These are phyloP conservation scores for Suillus paluster DNA, from an alignment of 768 basidiomycete species.

Conservation along the genomic window DNA sequence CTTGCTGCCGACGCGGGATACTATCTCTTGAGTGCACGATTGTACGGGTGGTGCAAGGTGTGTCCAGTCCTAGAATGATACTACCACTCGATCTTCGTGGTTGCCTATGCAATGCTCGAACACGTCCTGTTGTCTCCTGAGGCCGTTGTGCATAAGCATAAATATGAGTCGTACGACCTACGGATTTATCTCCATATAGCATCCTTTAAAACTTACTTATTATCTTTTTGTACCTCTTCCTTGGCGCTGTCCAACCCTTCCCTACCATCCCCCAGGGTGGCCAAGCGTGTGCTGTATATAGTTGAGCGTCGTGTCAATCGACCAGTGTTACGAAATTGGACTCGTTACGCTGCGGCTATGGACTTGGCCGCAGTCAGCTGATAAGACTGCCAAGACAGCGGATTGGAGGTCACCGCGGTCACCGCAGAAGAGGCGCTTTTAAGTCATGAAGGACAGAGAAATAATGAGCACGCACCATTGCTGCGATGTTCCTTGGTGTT, in stretches of 20 bases:
- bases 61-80: too few relatives aligned
- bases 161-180: not conserved
- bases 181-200: not conserved
- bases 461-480: not conserved
- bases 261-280: not conserved
- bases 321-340: too few relatives aligned
- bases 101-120: not conserved
- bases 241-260: not conserved
- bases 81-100: not conserved
- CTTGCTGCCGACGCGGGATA: too few relatives aligned
- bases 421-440: not conserved
- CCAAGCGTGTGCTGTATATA: too few relatives aligned
- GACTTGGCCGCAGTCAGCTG: not conserved
- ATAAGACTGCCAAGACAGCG: not conserved
- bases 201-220: not conserved
- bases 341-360: not conserved
- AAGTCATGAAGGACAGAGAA: too few relatives aligned
- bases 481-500: not conserved
- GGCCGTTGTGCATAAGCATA: not conserved
- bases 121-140: too few relatives aligned
- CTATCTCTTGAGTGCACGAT: not conserved
- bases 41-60: too few relatives aligned
- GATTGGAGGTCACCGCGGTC: not conserved
- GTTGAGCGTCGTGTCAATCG: too few relatives aligned
- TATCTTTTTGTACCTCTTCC: not conserved